Evolutionary conservation across 768 basidiomycete species (phyloP), one percentile per base, ranked within the genome.

Genomic region (Holtermanniella nyarrowii): DNA sequence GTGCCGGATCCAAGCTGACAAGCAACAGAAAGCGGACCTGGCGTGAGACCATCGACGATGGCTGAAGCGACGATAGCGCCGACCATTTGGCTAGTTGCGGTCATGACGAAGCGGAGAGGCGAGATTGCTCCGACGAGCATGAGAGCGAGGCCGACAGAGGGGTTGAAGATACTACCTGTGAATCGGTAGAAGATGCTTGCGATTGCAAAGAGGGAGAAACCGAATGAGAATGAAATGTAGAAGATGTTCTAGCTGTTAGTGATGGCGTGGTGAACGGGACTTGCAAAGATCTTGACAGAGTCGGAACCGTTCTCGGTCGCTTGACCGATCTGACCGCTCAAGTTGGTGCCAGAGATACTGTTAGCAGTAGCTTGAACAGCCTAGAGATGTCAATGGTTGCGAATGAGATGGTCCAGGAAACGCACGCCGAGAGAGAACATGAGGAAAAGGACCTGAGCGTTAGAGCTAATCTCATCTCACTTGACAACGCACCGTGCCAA

Each of bases 161-260:
- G 64, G 48, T 66, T 63, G 62, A 63, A 69, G 61, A 62, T 62
- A 54, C 57, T 52, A 23, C 68, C 68, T 10, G 68, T 69, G 54
- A 66, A 66, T 25, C 68, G 58, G 52, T 66, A 69, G 55, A 69
- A 69, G 25, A 69, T 63, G 27, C 59, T 60, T 10, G 65, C 58
- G 22, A 58, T 61, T 5, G 63, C 65, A 44, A 62, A 65, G 5
- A 69, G 55, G 14, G 61, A 58, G 39, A 66, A 45, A 43, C 68
- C 68, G 44, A 66, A 63, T 12, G 65, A 59, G 12, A 58, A 50
- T 1, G 64, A 57, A 14, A 60, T 54, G 54, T 69, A 69, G 55
- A 54, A 62, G 49, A 60, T 55, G 2, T 54, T 45, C 63, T 65
- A 43, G 24, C 10, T 18, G 41, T 42, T 22, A 26, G 23, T 1